Conservation (phyloP, 169 alveolate genomes). For the Eimeria necatrix region DNA sequence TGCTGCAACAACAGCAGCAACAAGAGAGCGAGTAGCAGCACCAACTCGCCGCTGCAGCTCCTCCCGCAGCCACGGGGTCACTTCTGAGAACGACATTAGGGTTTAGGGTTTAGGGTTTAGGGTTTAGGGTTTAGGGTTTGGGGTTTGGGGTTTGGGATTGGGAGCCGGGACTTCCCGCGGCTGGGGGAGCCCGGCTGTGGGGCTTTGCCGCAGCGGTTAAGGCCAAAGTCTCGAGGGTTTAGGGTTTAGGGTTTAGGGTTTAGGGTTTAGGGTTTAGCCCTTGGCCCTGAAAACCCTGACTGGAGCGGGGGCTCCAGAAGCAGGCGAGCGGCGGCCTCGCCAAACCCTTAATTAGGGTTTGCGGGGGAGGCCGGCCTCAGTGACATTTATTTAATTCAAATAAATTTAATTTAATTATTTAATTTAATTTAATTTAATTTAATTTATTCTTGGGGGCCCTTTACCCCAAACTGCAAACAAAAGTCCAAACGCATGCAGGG, state of each 20-base stretch:
- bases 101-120: not conserved
- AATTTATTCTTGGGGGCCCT: no score
- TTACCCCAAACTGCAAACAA: no score
- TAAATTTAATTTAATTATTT: no score
- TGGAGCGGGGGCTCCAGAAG: no score
- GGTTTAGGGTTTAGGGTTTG: no score
- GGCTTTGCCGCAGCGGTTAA: not conserved
- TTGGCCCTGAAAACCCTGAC: not conserved
- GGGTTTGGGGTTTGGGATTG: no score
- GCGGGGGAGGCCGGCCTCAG: no score
- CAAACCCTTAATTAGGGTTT: no score
- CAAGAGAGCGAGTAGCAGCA: constrained; percentile 66
- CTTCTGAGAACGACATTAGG: constrained; percentile 13
- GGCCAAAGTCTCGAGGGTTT: not conserved
- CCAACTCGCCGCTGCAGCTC: constrained; percentile 70
- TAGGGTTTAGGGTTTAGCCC: not conserved
- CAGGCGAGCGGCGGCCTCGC: no score
- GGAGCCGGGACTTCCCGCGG: not conserved
- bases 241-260: not conserved
- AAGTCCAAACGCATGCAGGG: not conserved
- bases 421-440: no score
- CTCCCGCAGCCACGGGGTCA: constrained; percentile 66
- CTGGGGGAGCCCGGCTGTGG: not conserved
- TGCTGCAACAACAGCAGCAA: constrained; percentile 55
- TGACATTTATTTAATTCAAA: no score